phyloP scores from a whole-genome alignment of 2,329 filamentous ascomycete species.

The Massarina eburnea region DNA sequence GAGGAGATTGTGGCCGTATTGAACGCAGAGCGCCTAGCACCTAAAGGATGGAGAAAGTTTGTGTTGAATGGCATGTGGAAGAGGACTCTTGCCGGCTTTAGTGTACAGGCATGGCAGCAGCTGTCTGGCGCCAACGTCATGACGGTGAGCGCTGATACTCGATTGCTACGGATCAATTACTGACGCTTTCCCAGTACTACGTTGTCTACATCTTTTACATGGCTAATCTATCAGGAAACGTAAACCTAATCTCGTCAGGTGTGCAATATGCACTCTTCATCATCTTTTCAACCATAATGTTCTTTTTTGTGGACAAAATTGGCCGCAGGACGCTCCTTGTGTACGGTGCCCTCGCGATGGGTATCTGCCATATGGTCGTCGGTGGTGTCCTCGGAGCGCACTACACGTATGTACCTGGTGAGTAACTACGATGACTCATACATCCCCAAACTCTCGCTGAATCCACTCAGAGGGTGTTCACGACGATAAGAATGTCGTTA shows the following conservation, averaged over 20 bases:
- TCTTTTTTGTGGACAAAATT: slow-evolving; percentile 47
- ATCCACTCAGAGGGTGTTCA: slow-evolving; percentile 40
- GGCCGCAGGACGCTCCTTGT: slow-evolving; percentile 46
- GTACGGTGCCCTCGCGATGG: slow-evolving; percentile 48
- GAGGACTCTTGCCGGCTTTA: slow-evolving; percentile 58
- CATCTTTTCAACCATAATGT: slow-evolving; percentile 44
- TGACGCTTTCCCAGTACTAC: slow-evolving; percentile 51
- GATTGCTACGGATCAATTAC: too few relatives aligned
- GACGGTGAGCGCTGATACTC: slow-evolving; percentile 17
- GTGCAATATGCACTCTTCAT: slow-evolving; percentile 49
- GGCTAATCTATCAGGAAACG: slow-evolving; percentile 57
- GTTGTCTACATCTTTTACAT: slow-evolving; percentile 64
- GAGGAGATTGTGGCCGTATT: slow-evolving; percentile 50
- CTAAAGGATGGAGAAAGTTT: slow-evolving; percentile 47
- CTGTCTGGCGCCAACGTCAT: slow-evolving; percentile 45
- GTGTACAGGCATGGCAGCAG: slow-evolving; percentile 61
- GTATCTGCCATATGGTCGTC: slow-evolving; percentile 51
- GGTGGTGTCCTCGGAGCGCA: slow-evolving; percentile 44
- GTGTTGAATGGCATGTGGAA: slow-evolving; percentile 61
- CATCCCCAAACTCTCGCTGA: not conserved
- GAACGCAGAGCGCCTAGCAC: slow-evolving; percentile 43
- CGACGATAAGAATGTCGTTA: slow-evolving; percentile 55
- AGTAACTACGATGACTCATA: not conserved
- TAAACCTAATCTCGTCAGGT: slow-evolving; percentile 47
- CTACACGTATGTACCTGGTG: slow-evolving; percentile 45